These are phyloP conservation scores for Blastobotrys niveus DNA, from an alignment of 1,139 yeast genomes.

Conservation along the genomic window DNA sequence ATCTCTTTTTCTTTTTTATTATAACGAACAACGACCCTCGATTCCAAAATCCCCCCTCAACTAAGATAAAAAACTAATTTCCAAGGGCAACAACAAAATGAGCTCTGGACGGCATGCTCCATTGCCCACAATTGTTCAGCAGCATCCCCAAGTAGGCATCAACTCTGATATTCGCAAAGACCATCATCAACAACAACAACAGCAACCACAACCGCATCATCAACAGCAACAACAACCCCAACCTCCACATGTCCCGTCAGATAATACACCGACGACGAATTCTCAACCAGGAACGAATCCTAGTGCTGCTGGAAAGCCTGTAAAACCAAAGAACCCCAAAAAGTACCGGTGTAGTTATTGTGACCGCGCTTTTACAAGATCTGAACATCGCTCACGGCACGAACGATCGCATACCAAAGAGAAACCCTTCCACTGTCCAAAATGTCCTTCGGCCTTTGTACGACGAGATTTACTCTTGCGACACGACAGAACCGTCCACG, in stretches of 20 bases:
- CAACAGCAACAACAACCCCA: not conserved
- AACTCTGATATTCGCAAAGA: too few relatives aligned
- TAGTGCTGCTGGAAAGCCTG: constrained; percentile 1
- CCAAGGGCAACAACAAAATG: too few relatives aligned
- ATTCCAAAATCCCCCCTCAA: too few relatives aligned
- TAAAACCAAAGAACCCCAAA: constrained; percentile 20
- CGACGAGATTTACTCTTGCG: constrained; percentile 69
- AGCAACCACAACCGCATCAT: not conserved
- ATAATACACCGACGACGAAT: not conserved
- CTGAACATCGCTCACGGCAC: constrained; percentile 78
- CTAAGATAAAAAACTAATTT: too few relatives aligned
- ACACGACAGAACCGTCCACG: constrained; percentile 74
- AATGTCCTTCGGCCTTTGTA: constrained; percentile 69
- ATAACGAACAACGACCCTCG: too few relatives aligned
- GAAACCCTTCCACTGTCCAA: constrained; percentile 70
- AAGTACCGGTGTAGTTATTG: constrained; percentile 76
- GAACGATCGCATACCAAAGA: constrained; percentile 81
- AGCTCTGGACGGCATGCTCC: not conserved
- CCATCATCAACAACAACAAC: not conserved
- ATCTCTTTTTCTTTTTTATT: too few relatives aligned
- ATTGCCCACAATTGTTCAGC: constrained; percentile 2
- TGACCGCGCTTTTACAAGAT: constrained; percentile 71
- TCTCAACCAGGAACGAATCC: not conserved
- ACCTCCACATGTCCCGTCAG: not conserved
- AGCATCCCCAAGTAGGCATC: not conserved